Evolutionary conservation across 106 monocot genomes (phyloP).

Genomic region (Dendrobium nobile): DNA sequence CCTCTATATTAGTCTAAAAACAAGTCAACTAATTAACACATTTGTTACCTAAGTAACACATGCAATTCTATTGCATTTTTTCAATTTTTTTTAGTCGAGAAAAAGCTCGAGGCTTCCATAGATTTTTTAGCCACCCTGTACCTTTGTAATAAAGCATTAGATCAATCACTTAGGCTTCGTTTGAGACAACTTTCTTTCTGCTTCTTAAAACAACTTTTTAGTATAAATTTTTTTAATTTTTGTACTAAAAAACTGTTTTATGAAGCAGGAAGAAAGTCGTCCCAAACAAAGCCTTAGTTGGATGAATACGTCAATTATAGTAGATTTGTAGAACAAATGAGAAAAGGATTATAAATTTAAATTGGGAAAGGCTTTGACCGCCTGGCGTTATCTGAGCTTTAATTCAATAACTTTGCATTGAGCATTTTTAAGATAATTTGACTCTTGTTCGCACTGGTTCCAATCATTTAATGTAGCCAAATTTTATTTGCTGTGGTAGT

Average conservation of each 20-base stretch:
- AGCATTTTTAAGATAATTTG: too few relatives aligned
- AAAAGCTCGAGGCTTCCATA: background rate
- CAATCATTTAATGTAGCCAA: background rate
- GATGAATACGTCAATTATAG: background rate
- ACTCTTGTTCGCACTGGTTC: background rate
- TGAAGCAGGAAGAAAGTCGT: too few relatives aligned
- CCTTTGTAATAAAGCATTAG: background rate
- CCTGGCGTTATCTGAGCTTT: background rate
- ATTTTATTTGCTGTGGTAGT: too few relatives aligned
- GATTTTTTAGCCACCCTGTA: background rate
- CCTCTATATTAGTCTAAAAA: background rate
- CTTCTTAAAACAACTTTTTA: too few relatives aligned
- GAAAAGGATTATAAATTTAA: background rate
- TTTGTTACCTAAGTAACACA: background rate
- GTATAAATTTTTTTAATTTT: too few relatives aligned
- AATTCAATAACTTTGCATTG: too few relatives aligned
- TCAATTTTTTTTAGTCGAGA: background rate
- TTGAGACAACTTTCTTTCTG: too few relatives aligned
- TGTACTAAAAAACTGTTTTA: too few relatives aligned
- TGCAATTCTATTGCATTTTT: background rate
- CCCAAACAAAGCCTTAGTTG: too few relatives aligned
- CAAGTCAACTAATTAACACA: background rate
- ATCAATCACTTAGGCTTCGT: background rate
- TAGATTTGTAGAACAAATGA: background rate
- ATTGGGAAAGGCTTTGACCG: background rate